Base-by-base conservation (phyloP, 148 eudicot species). In the Rhododendron vialii region DNA sequence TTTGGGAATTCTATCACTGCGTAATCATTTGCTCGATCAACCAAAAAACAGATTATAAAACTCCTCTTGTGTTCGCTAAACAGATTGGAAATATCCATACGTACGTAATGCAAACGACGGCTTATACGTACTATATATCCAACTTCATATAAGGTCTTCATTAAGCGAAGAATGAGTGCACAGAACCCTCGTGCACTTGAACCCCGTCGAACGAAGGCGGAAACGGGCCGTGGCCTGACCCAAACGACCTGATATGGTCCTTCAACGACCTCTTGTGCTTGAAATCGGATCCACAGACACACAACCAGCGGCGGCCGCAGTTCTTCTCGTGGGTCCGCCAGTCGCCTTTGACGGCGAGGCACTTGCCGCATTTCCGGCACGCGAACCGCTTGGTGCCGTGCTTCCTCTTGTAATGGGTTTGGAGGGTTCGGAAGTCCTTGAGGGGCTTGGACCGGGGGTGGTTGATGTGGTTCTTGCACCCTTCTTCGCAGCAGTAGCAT, bases 241-340 rank as follows among this genome's bases (percentile, higher is more conserved):
- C 98, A 80, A 95, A 95, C 18, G 98, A 89, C 9, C 89, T 87
- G 71, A 93, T 87, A 38, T 95, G 98, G 80, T 95, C 98, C 76
- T 95, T 95, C 47, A 94, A 92, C 0, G 98, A 95, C 71, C 98
- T 87, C 88, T 95, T 95, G 87, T 95, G 98, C 90, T 95, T 95
- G 85, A 95, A 95, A 59, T 95, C 97, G 0, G 98, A 95, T 5
- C 98, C 98, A 84, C 98, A 95, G 12, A 89, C 88, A 43, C 98
- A 95, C 17, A 92, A 87, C 98, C 98, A 95, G 28, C 98, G 95
- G 90, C 92, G 94, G n/a, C 98, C 98, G 51, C 98, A 95, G 78
- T 95, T 95, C 90, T 95, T 94, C 90, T 95, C 98, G 59, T 95
- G 98, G 73, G 98, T 95, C 6, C 98, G 91, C 98, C 98, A 95